Evolutionary conservation across 305 asterid species (phyloP).

Genomic region (Solanum aculeatissimum): DNA sequence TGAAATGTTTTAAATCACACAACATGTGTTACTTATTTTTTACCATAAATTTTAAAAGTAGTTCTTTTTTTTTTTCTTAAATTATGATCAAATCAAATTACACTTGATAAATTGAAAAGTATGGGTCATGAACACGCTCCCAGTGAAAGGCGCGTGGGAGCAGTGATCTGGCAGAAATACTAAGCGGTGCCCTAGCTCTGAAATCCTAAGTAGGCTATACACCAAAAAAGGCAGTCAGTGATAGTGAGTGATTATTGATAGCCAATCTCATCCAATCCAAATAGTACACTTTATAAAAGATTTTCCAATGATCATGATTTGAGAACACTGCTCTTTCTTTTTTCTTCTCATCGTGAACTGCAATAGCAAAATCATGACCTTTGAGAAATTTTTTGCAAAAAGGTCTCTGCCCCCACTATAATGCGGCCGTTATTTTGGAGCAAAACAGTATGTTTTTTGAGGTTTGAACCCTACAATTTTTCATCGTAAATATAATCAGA

Average conservation of each 20-base stretch:
- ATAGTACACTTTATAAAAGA: neutral
- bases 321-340: neutral
- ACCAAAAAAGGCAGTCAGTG: neutral
- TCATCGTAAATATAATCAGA: too few species aligned
- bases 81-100: too few species aligned
- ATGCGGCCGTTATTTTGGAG: conserved; percentile 38
- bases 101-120: too few species aligned
- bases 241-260: neutral
- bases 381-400: conserved; percentile 1
- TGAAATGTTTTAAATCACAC: too few species aligned
- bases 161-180: neutral
- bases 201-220: neutral
- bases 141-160: neutral
- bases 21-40: too few species aligned
- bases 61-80: too few species aligned
- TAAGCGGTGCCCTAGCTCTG: neutral
- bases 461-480: conserved; percentile 11
- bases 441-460: conserved; percentile 8
- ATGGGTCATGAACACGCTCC: too few species aligned
- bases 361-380: conserved; percentile 3
- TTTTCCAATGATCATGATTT: conserved; percentile 10
- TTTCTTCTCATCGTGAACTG: neutral
- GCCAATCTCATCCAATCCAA: neutral
- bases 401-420: neutral
- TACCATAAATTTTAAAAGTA: too few species aligned